Evolutionary conservation across 2,329 filamentous ascomycete species (phyloP), one percentile per base, ranked within the genome.

Genomic region (Penicillium expansum): DNA sequence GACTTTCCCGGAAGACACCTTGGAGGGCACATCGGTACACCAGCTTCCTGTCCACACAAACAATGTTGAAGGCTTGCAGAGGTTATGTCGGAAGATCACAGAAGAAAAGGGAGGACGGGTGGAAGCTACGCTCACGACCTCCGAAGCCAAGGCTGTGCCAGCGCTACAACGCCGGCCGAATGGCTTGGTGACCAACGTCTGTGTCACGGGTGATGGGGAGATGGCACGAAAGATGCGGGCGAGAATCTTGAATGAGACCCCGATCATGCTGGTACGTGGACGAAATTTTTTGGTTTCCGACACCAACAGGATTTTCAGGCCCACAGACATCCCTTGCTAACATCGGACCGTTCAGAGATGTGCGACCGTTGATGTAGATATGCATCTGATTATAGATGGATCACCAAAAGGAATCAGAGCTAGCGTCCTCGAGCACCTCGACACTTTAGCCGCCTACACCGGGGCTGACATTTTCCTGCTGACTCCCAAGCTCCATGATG

Each of bases 381-480:
- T 91, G 68, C 88, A 91, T 67, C 83, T 97, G 65, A 91, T 97
- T 70, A 89, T 92, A 72, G 92, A 96, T 63, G 85, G 86, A 50
- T 78, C 80, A 57, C 79, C 81, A 27, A 82, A 85, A 59, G 85
- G 87, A 43, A 82, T 96, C 58, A 86, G 91, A 71, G 83, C 86
- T 61, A 83, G 86, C 47, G 90, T 97, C 29, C 85, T 92, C 50
- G 86, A 91, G 61, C 91, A 93, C 67, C 83, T 99, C 66, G 91
- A 97, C 74, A 87, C 88, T 61, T 88, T 96, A 69, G 90, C 94
- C 11, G 84, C 82, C 64, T 95, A 89, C 70, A 97, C 92, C 60
- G 94, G 94, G 50, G 93, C 96, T 52, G 94, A 99, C 75, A 95
- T 99, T 66, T 99, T 99, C 76, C 81, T 99, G 48, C 84, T 99